These are phyloP conservation scores for Colletotrichum spaethianum DNA, from an alignment of 2,329 filamentous ascomycete species.

Conservation along the genomic window DNA sequence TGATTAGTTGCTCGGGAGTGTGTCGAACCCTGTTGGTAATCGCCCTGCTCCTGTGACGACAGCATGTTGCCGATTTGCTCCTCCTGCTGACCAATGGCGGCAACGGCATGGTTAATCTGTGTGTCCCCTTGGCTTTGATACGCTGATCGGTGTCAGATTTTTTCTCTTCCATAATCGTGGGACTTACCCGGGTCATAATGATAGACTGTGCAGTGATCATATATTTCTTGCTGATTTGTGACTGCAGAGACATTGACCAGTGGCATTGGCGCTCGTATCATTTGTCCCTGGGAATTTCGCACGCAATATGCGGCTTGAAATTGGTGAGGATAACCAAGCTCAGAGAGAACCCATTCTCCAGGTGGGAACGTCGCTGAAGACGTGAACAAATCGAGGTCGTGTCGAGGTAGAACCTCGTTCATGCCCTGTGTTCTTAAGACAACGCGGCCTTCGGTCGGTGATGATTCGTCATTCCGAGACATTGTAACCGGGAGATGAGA, in stretches of 20 bases:
- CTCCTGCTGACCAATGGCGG: not conserved
- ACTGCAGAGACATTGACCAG: slow-evolving; percentile 34
- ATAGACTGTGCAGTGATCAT: slow-evolving; percentile 37
- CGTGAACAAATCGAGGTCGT: slow-evolving; percentile 24
- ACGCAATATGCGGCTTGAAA: slow-evolving; percentile 36
- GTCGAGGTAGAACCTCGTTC: slow-evolving; percentile 34
- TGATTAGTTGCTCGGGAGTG: slow-evolving; percentile 3
- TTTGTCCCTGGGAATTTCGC: slow-evolving; percentile 26
- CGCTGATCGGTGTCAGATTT: slow-evolving; percentile 16
- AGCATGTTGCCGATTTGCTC: slow-evolving; percentile 2
- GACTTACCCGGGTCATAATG: slow-evolving; percentile 31
- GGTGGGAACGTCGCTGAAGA: slow-evolving; percentile 15
- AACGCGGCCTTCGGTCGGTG: slow-evolving; percentile 7
- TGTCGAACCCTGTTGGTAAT: slow-evolving; percentile 7
- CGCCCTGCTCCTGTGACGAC: not conserved
- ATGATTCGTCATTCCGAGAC: slow-evolving; percentile 17
- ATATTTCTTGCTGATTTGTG: slow-evolving; percentile 34
- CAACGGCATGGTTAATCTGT: not conserved
- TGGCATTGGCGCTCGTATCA: slow-evolving; percentile 31
- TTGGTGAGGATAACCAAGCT: slow-evolving; percentile 26
- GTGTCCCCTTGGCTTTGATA: slow-evolving; percentile 30
- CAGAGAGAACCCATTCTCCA: slow-evolving; percentile 32
- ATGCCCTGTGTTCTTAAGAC: slow-evolving; percentile 28
- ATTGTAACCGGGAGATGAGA: not conserved
- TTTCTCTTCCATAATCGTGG: not conserved